Base-by-base conservation (phyloP, 1,284 basidiomycete genomes). In the Exsudoporus floridanus region DNA sequence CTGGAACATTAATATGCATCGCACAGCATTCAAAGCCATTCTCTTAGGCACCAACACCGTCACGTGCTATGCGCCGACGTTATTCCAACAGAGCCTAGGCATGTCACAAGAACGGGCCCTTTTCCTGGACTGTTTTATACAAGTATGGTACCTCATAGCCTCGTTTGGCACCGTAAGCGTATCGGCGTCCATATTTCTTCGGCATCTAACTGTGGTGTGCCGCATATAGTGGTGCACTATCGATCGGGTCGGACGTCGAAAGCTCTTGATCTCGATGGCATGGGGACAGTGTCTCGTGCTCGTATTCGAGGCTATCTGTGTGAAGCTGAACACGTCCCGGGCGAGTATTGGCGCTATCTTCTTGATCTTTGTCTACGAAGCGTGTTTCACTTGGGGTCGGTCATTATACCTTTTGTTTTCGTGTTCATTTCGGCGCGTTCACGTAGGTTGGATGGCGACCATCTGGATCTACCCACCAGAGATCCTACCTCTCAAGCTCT, bases 211-310 rank as follows among this genome's bases (percentile, higher is more conserved):
- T 5, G n/a, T 3, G 4, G 5, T 4, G 2, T 33, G 16, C 25
- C 6, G 18, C 12, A 39, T 40, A 4, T 27, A 57, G 57, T 56
- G 54, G 56, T 52, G 47, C 23, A 57, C 57, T 2, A 57, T 57
- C 14, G 58, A 57, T 28, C 58, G 41, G n/a, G 25, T 59, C 31
- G 56, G 56, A 12, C 54, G 54, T 37, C 58, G 54, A 37, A 60
- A 60, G 27, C 56, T 58, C 7, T 57, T 44, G 58, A 60, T 52
- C 13, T 60, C 45, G 16, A 60, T 58, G 56, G 58, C 56, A 19
- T 52, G 53, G 7, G 41, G 47, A 16, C 57, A 52, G 25, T 57
- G 54, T 33, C 44, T 60, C 3, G 31, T 59, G 19, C 58, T 58
- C 30, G 5, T 60, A 2, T 33, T 57, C 5, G 54, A 47, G 45